Conservation (phyloP, 228 moss, liverwort and hornwort genomes). For the Sphagnum magellanicum region DNA sequence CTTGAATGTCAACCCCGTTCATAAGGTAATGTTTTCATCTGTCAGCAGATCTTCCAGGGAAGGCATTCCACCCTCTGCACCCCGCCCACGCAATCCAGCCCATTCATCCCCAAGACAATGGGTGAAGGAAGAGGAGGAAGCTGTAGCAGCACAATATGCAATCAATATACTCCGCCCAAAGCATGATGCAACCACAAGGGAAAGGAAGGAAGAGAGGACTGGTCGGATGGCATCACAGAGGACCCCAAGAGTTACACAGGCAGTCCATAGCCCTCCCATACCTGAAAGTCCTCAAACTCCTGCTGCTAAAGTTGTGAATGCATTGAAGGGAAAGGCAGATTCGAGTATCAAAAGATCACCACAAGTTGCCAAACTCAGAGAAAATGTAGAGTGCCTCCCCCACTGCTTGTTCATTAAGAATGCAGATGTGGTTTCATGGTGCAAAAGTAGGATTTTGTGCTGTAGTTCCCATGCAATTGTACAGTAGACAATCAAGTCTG, state of each 20-base stretch:
- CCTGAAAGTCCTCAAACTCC: constrained; percentile 77
- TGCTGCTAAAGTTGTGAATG: constrained; percentile 44
- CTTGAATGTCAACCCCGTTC: too few relatives aligned
- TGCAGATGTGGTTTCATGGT: neutral
- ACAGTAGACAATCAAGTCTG: neutral
- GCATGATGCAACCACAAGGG: constrained; percentile 28
- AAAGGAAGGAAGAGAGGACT: constrained; percentile 29
- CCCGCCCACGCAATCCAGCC: constrained; percentile 9
- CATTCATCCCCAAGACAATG: constrained; percentile 31
- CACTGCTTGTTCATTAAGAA: neutral
- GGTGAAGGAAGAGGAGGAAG: constrained; percentile 82
- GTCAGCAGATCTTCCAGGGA: constrained; percentile 31
- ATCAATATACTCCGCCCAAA: constrained; percentile 52
- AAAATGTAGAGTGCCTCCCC: constrained; percentile 34
- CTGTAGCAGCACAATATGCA: constrained; percentile 69
- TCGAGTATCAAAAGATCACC: constrained; percentile 34
- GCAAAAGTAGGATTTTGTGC: neutral
- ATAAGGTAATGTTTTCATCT: neutral
- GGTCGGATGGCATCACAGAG: constrained; percentile 36
- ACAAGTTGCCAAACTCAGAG: constrained; percentile 38
- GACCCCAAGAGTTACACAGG: constrained; percentile 32
- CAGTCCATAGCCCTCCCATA: constrained; percentile 40
- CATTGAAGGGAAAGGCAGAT: constrained; percentile 52
- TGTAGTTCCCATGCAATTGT: too few relatives aligned
- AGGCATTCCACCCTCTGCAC: constrained; percentile 7